Base-by-base conservation (phyloP, 768 basidiomycete species). In the Pisolithus albus region DNA sequence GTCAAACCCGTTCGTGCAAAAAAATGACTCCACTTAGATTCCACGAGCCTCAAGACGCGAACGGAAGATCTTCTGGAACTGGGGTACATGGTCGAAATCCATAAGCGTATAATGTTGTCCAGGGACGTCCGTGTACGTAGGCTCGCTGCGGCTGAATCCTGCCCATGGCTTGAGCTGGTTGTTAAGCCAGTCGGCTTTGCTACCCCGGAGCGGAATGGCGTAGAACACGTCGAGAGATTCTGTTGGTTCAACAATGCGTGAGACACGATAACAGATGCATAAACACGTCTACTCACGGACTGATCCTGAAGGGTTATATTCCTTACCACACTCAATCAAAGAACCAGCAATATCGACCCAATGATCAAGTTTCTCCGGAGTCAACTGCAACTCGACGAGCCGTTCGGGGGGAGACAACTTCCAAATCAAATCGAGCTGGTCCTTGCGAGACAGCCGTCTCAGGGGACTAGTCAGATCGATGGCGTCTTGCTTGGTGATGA, bases 271-370 rank as follows among this genome's bases (percentile, higher is more conserved):
- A 34, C 13, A 15, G 11, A 15, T 5, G 34, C 5, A 13, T 4
- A 15, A 5, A 34, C 5, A 15, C 6, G 26, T 43, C 19, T 43
- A 24, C 42, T 43, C 42, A 43, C 42, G 13, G 42, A 15, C 13
- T 43, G 42, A 43, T 21, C 42, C 42, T 23, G 42, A 43, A 11
- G 42, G 42, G 23, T 43, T 43, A 13, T 43, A 43, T 21, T 43
- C 42, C 42, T 43, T 43, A 15, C 42, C 42, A 16, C 42, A 43
- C 23, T 43, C 58, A 53, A 55, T 57, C 4, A 62, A 53, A 11
- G 61, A 62, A 7, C 58, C 47, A 34, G 55, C 56, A 10, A 63
- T 55, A 41, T 57, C 49, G 6, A 62, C 59, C 61, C 61, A 62
- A 38, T 60, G 61, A 32, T 53, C 52, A 37, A 62, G 58, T 38